These are phyloP conservation scores for Cucurbitaria berberidis DNA, from an alignment of 2,329 filamentous ascomycete species.

Conservation along the genomic window DNA sequence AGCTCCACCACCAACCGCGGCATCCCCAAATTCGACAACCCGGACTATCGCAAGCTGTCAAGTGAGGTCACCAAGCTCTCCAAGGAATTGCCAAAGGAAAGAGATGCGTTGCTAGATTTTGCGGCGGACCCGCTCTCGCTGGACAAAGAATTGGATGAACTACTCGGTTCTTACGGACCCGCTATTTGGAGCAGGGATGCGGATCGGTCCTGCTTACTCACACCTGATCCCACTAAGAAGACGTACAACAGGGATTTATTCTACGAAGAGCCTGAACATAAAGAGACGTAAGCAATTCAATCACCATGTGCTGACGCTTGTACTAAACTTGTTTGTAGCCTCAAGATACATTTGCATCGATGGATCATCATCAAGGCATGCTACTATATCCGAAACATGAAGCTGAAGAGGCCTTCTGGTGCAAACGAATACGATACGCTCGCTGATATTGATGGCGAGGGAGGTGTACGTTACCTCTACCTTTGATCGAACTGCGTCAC, in stretches of 20 bases:
- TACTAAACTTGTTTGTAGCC: constrained; percentile 27
- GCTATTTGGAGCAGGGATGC: constrained; percentile 45
- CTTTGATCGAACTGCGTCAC: background rate
- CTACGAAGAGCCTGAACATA: constrained; percentile 42
- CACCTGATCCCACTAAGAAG: constrained; percentile 41
- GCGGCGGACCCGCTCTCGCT: constrained; percentile 41
- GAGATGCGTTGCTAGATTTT: constrained; percentile 47
- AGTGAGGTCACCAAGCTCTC: constrained; percentile 45
- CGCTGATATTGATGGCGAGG: constrained; percentile 40
- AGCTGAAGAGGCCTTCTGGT: constrained; percentile 42
- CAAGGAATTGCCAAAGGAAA: constrained; percentile 46
- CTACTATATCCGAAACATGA: constrained; percentile 48
- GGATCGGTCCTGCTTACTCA: constrained; percentile 42
- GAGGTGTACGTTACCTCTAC: constrained; percentile 17
- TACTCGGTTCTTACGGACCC: constrained; percentile 41
- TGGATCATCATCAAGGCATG: constrained; percentile 50
- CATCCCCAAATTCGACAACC: constrained; percentile 49
- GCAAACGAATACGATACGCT: constrained; percentile 40
- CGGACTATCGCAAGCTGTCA: constrained; percentile 45
- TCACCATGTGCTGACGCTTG: constrained; percentile 5
- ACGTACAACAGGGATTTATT: constrained; percentile 44
- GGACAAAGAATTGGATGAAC: constrained; percentile 40
- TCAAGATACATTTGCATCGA: constrained; percentile 47
- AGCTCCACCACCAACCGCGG: constrained; percentile 46
- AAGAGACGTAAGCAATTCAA: constrained; percentile 35